Conservation (phyloP, 345 rosid genomes). For the Arabidopsis arenosa region DNA sequence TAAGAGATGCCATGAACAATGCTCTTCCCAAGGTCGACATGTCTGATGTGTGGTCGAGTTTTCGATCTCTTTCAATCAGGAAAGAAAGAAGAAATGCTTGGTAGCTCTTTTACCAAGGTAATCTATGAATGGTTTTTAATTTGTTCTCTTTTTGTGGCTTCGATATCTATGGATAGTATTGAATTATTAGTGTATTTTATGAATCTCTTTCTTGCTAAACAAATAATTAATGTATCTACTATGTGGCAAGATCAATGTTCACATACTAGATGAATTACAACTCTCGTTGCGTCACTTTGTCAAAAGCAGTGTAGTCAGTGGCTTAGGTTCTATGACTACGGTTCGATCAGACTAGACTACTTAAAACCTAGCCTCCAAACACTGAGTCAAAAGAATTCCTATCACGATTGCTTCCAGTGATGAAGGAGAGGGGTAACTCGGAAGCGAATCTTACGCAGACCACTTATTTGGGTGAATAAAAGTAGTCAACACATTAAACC, state of each 20-base stretch:
- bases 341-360: no score
- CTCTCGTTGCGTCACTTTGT: not conserved
- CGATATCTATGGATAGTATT: not conserved
- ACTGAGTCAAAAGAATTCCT: no score
- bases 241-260: not conserved
- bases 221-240: not conserved
- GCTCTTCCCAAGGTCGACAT: conserved; percentile 13
- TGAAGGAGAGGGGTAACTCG: no score
- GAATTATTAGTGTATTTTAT: not conserved
- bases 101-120: not conserved
- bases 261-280: not conserved
- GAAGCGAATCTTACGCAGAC: not conserved
- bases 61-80: conserved; percentile 26
- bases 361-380: no score
- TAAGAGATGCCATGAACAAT: conserved; percentile 31
- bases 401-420: no score
- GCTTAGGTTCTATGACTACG: no score
- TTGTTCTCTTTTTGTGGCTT: not conserved
- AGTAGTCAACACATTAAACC: not conserved
- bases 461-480: not conserved
- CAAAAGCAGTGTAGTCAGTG: not conserved
- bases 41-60: conserved; percentile 32
- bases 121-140: not conserved
- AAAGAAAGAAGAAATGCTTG: not conserved
- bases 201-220: not conserved